Evolutionary conservation across 2,329 filamentous ascomycete genomes (phyloP), one percentile per base, ranked within the genome.

Genomic region (Talaromyces atroroseus): DNA sequence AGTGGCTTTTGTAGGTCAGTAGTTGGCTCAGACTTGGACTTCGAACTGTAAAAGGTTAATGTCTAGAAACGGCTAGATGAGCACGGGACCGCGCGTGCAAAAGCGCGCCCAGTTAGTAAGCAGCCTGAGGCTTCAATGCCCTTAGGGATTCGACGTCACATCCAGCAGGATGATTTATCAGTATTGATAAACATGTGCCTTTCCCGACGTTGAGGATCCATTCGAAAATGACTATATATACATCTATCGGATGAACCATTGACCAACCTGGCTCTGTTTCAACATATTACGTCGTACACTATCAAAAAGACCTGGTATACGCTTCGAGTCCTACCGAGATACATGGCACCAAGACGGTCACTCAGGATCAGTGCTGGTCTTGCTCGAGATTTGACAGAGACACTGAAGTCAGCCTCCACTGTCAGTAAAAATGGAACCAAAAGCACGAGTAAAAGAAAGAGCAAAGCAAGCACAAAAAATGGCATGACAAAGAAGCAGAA

Each of bases 261-360:
- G 7, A 44, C 23, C 34, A 54, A 32, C 7, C 52, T 56, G 54
- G 47, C 54, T 51, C 20, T 46, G 12, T 49, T 42, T 14, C 45
- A 14, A 21, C 23, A 29, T 18, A n/a, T 40, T 7, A 34, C 23
- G 5, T 34, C 40, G 16, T 23, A 20, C 34, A 42, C 23, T 14
- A 24, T 44, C 34, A 54, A 46, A 23, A 34, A 40, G 20, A 47
- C 52, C 5, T 12, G 16, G 11, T 21, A 32, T n/a, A n/a, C 44
- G 24, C 5, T 10, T 20, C 44, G 34, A 42, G 21, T 18, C 12
- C 34, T 40, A 14, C 18, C 42, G 8, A 18, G 32, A 49, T 54
- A 34, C 21, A 82, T 83, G 80, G 76, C 79, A 40, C 68, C 81
- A 11, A 69, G 81, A 60, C 78, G 80, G 54, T 83, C 80, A 47